phyloP scores from a whole-genome alignment of 176 grass and related monocot species.

The Oryza meyeriana region DNA sequence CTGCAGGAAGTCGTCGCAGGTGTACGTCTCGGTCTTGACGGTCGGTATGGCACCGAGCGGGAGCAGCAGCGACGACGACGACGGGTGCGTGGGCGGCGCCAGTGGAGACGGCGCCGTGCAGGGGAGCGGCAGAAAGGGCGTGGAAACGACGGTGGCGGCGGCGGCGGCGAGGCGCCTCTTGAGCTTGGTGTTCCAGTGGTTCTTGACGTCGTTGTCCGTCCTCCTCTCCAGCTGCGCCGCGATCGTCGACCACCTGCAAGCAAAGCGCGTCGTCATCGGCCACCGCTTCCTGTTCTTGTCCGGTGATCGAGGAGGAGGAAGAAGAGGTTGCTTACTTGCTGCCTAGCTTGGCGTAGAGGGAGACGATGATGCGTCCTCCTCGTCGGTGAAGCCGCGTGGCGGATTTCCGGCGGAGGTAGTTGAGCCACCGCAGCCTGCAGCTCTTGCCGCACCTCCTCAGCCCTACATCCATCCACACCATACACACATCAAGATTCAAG shows the following conservation, averaged over 20 bases:
- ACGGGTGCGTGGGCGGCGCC: neutral
- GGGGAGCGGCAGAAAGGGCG: neutral
- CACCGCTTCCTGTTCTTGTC: too few species aligned
- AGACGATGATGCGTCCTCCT: conserved; percentile 72
- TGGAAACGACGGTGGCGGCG: neutral
- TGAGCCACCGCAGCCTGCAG: conserved; percentile 84
- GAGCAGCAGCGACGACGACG: neutral
- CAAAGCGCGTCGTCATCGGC: neutral
- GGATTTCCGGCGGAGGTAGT: conserved; percentile 89
- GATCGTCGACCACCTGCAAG: conserved; percentile 74
- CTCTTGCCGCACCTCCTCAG: conserved; percentile 81
- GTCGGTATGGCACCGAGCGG: conserved; percentile 45
- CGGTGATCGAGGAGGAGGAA: too few species aligned
- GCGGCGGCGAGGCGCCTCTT: conserved; percentile 56
- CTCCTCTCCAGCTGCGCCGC: conserved; percentile 64
- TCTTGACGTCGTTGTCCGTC: conserved; percentile 97
- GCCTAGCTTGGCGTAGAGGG: conserved; percentile 70
- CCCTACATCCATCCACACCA: conserved; percentile 5
- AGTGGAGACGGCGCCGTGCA: neutral
- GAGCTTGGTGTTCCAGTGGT: conserved; percentile 98
- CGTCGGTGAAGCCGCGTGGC: conserved; percentile 79
- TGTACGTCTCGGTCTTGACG: conserved; percentile 69
- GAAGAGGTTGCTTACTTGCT: conserved; percentile 45
- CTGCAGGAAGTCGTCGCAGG: conserved; percentile 59
- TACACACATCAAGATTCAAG: neutral